Evolutionary conservation across 2,329 filamentous ascomycete species (phyloP).

Genomic region (Aspergillus fischeri): DNA sequence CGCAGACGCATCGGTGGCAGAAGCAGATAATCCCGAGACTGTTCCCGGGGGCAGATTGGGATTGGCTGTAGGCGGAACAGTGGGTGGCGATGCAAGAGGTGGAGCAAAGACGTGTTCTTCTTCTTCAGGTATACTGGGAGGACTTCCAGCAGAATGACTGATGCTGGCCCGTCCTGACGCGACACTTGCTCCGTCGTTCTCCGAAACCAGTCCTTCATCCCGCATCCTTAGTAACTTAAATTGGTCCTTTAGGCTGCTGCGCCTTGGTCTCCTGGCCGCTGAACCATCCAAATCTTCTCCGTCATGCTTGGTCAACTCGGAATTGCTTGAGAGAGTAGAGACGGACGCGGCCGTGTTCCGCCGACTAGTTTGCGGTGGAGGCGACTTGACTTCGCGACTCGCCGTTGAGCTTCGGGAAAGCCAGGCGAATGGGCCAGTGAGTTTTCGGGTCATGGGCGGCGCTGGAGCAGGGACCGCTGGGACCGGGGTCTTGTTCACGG

Average conservation of each 20-base stretch:
- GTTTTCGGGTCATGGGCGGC: conserved; percentile 55
- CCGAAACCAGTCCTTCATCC: conserved; percentile 62
- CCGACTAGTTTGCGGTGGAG: conserved; percentile 47
- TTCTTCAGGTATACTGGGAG: conserved; percentile 46
- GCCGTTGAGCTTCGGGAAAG: conserved; percentile 63
- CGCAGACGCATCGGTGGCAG: conserved; percentile 57
- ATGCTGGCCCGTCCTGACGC: conserved; percentile 41
- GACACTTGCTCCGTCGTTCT: conserved; percentile 53
- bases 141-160: conserved; percentile 45
- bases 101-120: conserved; percentile 36
- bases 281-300: conserved; percentile 51
- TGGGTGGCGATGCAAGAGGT: conserved; percentile 34
- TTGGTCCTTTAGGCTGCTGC: conserved; percentile 69
- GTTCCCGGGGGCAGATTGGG: conserved; percentile 76
- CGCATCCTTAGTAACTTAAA: conserved; percentile 74
- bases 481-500: conserved; percentile 36
- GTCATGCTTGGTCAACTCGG: conserved; percentile 76
- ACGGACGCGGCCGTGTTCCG: conserved; percentile 78
- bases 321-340: conserved; percentile 72
- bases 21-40: conserved; percentile 72
- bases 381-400: conserved; percentile 55
- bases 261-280: conserved; percentile 45
- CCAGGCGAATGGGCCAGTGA: conserved; percentile 85
- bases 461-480: conserved; percentile 39
- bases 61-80: conserved; percentile 62